These are phyloP conservation scores for Aspergillus homomorphus DNA, from an alignment of 495 filamentous ascomycete genomes.

Conservation along the genomic window DNA sequence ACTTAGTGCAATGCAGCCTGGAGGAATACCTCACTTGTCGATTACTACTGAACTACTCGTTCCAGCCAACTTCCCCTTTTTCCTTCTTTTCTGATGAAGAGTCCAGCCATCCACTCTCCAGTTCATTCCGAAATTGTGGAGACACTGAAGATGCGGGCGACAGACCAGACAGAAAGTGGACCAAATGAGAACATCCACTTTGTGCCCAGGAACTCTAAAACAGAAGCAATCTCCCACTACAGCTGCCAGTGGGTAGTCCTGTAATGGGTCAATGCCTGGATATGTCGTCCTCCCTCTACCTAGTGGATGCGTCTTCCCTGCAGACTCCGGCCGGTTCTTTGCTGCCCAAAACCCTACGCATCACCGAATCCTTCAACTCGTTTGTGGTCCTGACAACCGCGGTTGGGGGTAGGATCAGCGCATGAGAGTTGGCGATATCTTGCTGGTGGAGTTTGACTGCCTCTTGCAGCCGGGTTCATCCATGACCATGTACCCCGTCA, in stretches of 20 bases:
- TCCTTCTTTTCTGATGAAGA: neutral
- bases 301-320: conserved; percentile 24
- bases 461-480: conserved; percentile 18
- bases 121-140: neutral
- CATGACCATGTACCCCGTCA: conserved; percentile 15
- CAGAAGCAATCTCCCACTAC: conserved; percentile 10
- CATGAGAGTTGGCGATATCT: conserved; percentile 25
- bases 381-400: conserved; percentile 15
- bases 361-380: conserved; percentile 15
- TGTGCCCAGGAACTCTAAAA: conserved; percentile 7
- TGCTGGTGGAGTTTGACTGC: conserved; percentile 22
- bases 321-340: conserved; percentile 28
- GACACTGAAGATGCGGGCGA: neutral
- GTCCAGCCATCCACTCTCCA: neutral
- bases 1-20: too few relatives aligned
- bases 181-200: neutral
- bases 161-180: neutral
- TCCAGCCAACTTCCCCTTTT: too few relatives aligned
- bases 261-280: conserved; percentile 17
- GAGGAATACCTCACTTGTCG: too few relatives aligned
- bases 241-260: conserved; percentile 12
- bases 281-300: conserved; percentile 12
- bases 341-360: conserved; percentile 36
- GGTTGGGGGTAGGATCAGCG: conserved; percentile 24
- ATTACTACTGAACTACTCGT: too few relatives aligned